These are phyloP conservation scores for Castanea sativa DNA, from an alignment of 306 rosid species.

Conservation along the genomic window DNA sequence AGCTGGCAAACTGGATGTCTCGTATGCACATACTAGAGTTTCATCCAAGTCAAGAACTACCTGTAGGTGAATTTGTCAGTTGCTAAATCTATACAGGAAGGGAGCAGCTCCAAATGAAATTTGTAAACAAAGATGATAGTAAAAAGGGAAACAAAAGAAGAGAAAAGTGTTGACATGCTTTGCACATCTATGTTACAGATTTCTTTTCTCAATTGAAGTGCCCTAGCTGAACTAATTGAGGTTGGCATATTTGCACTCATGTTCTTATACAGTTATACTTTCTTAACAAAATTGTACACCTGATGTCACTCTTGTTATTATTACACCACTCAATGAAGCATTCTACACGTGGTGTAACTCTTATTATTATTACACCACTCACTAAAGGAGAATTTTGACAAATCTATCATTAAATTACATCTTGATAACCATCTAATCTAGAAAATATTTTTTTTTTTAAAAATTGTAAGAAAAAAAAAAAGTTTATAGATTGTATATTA, in stretches of 20 bases:
- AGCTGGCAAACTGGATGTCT: conserved; percentile 75
- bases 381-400: too few relatives aligned
- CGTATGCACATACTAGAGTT: conserved; percentile 84
- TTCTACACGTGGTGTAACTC: not conserved
- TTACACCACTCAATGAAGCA: not conserved
- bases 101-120: not conserved
- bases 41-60: conserved; percentile 97
- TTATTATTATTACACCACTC: too few relatives aligned
- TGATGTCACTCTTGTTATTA: not conserved
- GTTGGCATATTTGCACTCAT: not conserved
- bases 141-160: not conserved
- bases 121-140: not conserved
- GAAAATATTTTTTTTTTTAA: too few relatives aligned
- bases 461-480: too few relatives aligned
- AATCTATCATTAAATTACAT: too few relatives aligned
- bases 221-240: not conserved
- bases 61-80: conserved; percentile 36
- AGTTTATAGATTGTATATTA: too few relatives aligned
- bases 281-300: not conserved
- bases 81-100: not conserved
- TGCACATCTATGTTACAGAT: not conserved
- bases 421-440: too few relatives aligned
- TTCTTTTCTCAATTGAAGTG: not conserved
- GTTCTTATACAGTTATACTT: not conserved
- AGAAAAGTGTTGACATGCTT: not conserved